Conservation (phyloP, 805 yeast species). For the Candida insectorum region DNA sequence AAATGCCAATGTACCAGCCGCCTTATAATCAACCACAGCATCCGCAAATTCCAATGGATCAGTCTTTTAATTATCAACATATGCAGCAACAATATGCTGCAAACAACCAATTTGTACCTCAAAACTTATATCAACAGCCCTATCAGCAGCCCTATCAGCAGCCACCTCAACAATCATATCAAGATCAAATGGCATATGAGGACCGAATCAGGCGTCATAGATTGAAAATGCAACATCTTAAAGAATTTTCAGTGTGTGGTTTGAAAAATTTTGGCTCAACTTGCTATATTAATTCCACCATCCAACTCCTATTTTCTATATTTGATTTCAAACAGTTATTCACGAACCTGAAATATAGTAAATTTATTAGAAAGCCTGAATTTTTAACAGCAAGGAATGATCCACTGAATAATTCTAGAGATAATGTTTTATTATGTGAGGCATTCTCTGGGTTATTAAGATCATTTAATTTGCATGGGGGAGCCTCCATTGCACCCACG, state of each 20-base stretch:
- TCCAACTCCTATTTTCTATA: conserved; percentile 66
- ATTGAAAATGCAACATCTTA: conserved; percentile 16
- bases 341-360: conserved; percentile 39
- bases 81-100: conserved; percentile 1
- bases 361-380: conserved; percentile 36
- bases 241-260: conserved; percentile 54
- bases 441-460: conserved; percentile 54
- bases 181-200: background rate
- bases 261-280: conserved; percentile 67
- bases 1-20: too few relatives aligned
- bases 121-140: conserved; percentile 3
- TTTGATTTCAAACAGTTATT: conserved; percentile 48
- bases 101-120: conserved; percentile 8
- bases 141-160: conserved; percentile 5
- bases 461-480: conserved; percentile 57
- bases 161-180: conserved; percentile 4
- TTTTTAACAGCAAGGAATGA: conserved; percentile 20
- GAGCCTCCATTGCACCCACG: conserved; percentile 61
- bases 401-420: conserved; percentile 15
- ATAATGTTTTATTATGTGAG: conserved; percentile 37
- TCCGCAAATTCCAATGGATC: too few relatives aligned
- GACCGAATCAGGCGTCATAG: background rate
- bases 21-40: too few relatives aligned
- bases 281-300: conserved; percentile 71
- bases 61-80: background rate